Evolutionary conservation across 1,139 yeast species (phyloP), one percentile per base, ranked within the genome.

Genomic region (Blastobotrys serpentis): DNA sequence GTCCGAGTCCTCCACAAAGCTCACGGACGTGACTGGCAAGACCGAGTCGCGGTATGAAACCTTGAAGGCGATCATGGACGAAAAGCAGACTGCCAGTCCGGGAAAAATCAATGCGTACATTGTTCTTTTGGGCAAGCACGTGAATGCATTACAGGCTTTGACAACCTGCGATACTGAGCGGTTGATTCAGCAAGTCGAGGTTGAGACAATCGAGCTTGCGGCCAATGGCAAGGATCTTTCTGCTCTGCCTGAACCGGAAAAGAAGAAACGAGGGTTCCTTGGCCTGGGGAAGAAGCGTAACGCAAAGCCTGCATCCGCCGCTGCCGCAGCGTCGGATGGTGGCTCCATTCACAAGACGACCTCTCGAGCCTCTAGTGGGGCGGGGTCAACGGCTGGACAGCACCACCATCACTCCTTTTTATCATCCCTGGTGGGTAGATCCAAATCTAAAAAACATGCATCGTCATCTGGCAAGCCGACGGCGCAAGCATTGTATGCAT

Each of bases 181-280:
- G 54, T 82, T 90, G 32, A 75, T 76, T 48, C 78, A 82, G 22
- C 96, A 88, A 61, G 98, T 90, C 13, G 94, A 86, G 59, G 82
- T 90, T 47, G 97, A 92, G 65, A 81, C 94, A 14, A 88, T 94
- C 56, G 94, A 88, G 64, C 80, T 84, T 53, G 90, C 86, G 47
- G 94, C 95, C 0, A 88, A 85, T 10, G 92, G 84, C 57, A 75
- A 64, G 47, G 71, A 68, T 44, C 51, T 68, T 52, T 56, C 61
- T 11, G 55, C 67, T 2, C 58, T 68, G 6, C 69, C 71, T 4
- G 63, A 66, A 25, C 63, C 64, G 18, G 59, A 64, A 17, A 59
- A 61, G 40, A 60, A 59, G 48, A 60, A 61, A 34, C 52, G 62
- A 6, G 60, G 61, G 16, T 58, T 59, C 2, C 45, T 63, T 29